phyloP scores from a whole-genome alignment of 2,329 filamentous ascomycete species.

The Fusarium equiseti region DNA sequence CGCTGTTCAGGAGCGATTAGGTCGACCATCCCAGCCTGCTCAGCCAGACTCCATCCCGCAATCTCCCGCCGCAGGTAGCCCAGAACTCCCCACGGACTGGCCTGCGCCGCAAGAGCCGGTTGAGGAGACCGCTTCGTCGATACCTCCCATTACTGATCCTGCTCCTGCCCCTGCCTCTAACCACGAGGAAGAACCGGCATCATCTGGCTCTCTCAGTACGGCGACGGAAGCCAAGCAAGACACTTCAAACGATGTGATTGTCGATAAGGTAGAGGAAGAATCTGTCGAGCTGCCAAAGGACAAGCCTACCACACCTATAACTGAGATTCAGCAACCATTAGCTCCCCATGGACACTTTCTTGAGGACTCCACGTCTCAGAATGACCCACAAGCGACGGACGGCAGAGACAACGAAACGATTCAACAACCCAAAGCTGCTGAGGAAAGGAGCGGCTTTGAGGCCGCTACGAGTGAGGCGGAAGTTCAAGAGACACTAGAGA shows the following conservation, averaged over 20 bases:
- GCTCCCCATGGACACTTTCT: neutral
- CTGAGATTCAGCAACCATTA: neutral
- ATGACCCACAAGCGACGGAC: slow-evolving; percentile 12
- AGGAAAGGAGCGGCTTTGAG: slow-evolving; percentile 48
- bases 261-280: neutral
- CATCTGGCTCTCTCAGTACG: neutral
- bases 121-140: neutral
- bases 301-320: neutral
- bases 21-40: slow-evolving; percentile 7
- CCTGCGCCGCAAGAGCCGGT: neutral
- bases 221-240: neutral
- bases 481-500: slow-evolving; percentile 17
- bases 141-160: neutral
- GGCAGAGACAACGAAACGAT: slow-evolving; percentile 14
- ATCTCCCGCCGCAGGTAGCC: neutral
- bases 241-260: neutral
- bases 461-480: slow-evolving; percentile 3
- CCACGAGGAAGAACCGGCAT: neutral
- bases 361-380: neutral
- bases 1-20: neutral
- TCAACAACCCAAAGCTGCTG: slow-evolving; percentile 47
- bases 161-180: neutral
- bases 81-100: neutral
- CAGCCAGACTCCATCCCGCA: neutral
- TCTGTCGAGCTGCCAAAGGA: neutral